Conservation (phyloP, 306 rosid species). For the Cicer cuneatum region DNA sequence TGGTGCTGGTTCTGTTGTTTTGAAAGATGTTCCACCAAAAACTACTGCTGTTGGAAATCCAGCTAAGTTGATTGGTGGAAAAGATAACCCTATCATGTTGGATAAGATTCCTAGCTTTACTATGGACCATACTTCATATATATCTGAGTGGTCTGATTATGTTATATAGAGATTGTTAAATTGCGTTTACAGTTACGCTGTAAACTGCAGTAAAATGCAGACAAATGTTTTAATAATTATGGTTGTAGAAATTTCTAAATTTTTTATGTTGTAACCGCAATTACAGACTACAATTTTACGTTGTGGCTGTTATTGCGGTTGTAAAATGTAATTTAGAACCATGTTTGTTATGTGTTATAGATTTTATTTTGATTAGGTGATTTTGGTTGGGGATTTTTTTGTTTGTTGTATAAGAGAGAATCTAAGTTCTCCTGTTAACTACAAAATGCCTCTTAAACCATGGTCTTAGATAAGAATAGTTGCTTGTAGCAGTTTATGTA, state of each 20-base stretch:
- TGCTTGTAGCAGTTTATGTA: conserved; percentile 35
- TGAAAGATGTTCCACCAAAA: conserved; percentile 86
- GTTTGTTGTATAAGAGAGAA: conserved; percentile 60
- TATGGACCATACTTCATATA: conserved; percentile 88
- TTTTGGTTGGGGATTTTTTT: conserved; percentile 38
- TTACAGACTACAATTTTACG: no score
- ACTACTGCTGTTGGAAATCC: conserved; percentile 95
- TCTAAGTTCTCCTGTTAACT: conserved; percentile 61
- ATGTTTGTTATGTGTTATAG: neutral
- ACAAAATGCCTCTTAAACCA: conserved; percentile 26
- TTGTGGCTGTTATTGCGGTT: no score
- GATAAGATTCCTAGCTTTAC: conserved; percentile 84
- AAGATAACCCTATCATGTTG: conserved; percentile 69
- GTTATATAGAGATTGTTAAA: conserved; percentile 53
- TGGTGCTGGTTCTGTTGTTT: conserved; percentile 91
- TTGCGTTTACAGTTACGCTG: no score
- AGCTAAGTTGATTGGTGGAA: conserved; percentile 86
- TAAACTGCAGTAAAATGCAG: no score
- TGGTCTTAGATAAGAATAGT: conserved; percentile 27
- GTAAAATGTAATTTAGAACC: neutral
- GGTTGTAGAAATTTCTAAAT: no score
- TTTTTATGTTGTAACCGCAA: no score
- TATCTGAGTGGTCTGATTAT: conserved; percentile 80
- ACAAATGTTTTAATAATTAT: no score
- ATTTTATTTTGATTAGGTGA: conserved; percentile 4